Base-by-base conservation (phyloP, 208 protist genomes). In the Crithidia mellificae region DNA sequence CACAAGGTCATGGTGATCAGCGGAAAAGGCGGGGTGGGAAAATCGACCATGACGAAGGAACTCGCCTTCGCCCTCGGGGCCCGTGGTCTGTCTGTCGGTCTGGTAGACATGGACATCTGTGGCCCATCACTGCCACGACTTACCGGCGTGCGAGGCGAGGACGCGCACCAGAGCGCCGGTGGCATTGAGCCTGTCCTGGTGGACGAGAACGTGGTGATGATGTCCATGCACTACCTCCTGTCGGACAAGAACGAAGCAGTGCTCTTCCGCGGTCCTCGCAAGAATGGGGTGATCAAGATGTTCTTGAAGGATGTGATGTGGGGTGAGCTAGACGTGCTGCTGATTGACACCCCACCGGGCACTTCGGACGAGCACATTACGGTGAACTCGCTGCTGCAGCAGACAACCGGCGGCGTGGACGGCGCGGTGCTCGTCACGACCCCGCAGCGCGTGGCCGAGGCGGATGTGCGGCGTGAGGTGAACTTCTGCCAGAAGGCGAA, bases 351-450 rank as follows among this genome's bases (percentile, higher is more conserved):
- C 82, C 95, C 95, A 4, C 95, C 95, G 6, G 95, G 95, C 50
- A 98, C 94, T 20, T 86, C 92, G 52, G 95, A 98, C 61, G 93
- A 93, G 27, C 95, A 98, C 64, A 90, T 97, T 43, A 93, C 87
- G 27, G 92, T 97, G 68, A 81, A 95, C 66, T 84, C 97, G 12
- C 63, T 76, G 11, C 72, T 98, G n/a, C 81, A 80, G 20, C 81
- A 91, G 64, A 77, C 79, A 11, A 81, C 74, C 49, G 85, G 85
- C 53, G 84, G 84, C 41, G 64, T 92, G 34, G 90, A 95, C 72
- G 98, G 97, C 43, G 97, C 97, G 12, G 96, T 99, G 25, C 97
- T 99, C 49, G 84, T 99, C 46, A 97, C 93, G 5, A 99, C 98
- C 6, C 98, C 98, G 34, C 97, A 96, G 80, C 95, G 98, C 57